Evolutionary conservation across 169 alveolate genomes (phyloP).

Genomic region (Besnoitia besnoiti): DNA sequence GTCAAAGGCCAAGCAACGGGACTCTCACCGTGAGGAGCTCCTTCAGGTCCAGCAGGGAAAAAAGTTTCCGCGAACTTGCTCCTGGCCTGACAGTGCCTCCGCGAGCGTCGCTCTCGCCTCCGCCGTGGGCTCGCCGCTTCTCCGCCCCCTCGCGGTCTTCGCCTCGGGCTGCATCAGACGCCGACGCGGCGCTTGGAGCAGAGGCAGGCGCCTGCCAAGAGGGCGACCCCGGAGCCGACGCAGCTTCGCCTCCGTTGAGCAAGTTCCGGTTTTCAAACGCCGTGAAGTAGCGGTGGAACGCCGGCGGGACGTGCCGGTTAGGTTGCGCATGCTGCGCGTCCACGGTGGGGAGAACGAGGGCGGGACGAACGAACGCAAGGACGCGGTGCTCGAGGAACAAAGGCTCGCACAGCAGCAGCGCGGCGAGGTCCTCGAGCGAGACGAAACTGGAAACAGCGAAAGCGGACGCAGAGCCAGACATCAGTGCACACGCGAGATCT

Average conservation of each 20-base stretch:
- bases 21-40: slow-evolving; percentile 24
- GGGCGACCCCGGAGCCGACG: not conserved
- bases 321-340: not conserved
- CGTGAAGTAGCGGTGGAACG: not conserved
- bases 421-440: slow-evolving; percentile 31
- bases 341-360: not conserved
- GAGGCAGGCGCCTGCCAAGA: not conserved
- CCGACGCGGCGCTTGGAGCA: not conserved
- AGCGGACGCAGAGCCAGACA: not conserved
- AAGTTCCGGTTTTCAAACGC: not conserved
- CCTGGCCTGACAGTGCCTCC: not conserved
- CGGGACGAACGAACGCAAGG: slow-evolving; percentile 14
- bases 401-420: slow-evolving; percentile 52
- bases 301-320: slow-evolving; percentile 36
- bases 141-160: not conserved
- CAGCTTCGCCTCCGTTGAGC: slow-evolving; percentile 25
- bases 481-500: too few relatives aligned
- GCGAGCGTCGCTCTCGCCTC: not conserved
- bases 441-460: slow-evolving; percentile 15
- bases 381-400: slow-evolving; percentile 47
- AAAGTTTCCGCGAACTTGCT: not conserved
- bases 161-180: not conserved
- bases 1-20: not conserved
- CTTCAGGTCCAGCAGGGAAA: slow-evolving; percentile 7
- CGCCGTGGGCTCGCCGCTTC: not conserved